phyloP scores from a whole-genome alignment of 306 rosid species.

The Datisca glomerata region DNA sequence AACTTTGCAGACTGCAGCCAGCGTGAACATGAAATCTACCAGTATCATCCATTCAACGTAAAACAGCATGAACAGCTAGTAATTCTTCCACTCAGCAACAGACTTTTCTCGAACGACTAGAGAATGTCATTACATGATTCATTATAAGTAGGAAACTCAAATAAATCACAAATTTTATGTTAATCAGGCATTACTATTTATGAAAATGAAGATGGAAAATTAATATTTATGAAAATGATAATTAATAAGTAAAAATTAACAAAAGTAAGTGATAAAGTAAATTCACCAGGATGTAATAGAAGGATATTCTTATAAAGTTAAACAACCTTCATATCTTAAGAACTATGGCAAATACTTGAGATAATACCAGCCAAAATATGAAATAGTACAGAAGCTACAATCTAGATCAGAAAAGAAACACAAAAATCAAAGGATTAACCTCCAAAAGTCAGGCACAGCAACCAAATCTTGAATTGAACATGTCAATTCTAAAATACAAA shows the following conservation, averaged over 20 bases:
- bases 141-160: too few relatives aligned
- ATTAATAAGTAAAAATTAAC: background rate
- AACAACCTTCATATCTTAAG: too few relatives aligned
- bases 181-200: too few relatives aligned
- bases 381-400: conserved; percentile 22
- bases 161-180: too few relatives aligned
- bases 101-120: conserved; percentile 26
- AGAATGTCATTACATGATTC: too few relatives aligned
- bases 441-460: conserved; percentile 24
- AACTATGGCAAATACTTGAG: conserved; percentile 11
- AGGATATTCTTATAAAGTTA: too few relatives aligned
- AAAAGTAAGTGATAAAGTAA: too few relatives aligned
- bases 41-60: conserved; percentile 8
- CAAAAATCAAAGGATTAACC: conserved; percentile 35
- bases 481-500: conserved; percentile 9
- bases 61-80: conserved; percentile 34
- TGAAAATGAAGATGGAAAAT: too few relatives aligned
- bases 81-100: conserved; percentile 35
- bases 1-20: conserved; percentile 24
- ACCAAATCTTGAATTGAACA: conserved; percentile 21
- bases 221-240: too few relatives aligned
- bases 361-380: conserved; percentile 8
- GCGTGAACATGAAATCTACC: conserved; percentile 31
- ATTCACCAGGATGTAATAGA: too few relatives aligned
- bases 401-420: conserved; percentile 18